A percentile compares a stretch with the other conserved stretches of the same genome.
Conservation (phyloP, 1,284 basidiomycete genomes). For the Ceratobasidium sp. region DNA sequence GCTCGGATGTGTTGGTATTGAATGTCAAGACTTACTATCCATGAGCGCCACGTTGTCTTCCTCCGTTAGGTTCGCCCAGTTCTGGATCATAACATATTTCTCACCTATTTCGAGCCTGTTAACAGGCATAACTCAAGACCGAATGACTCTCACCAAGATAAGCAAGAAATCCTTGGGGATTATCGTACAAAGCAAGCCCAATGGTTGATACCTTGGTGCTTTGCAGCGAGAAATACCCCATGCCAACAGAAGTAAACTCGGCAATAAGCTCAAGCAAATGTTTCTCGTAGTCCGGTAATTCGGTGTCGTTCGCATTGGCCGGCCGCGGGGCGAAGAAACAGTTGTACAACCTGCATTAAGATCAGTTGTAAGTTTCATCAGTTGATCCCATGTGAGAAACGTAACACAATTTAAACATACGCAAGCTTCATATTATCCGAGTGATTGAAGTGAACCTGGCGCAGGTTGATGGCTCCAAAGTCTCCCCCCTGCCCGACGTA, state of each 20-base stretch:
- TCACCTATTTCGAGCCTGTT: slow-evolving; percentile 15
- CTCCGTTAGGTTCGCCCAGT: slow-evolving; percentile 37
- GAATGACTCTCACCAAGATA: slow-evolving; percentile 30
- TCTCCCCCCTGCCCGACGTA: slow-evolving; percentile 53
- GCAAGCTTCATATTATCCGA: slow-evolving; percentile 43
- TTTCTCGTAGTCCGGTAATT: slow-evolving; percentile 37
- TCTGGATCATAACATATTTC: slow-evolving; percentile 45
- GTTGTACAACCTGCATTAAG: slow-evolving; percentile 22
- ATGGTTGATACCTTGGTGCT: slow-evolving; percentile 44
- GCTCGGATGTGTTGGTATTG: not conserved
- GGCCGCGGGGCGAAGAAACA: slow-evolving; percentile 38
- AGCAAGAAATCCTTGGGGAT: slow-evolving; percentile 41
- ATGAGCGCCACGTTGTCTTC: slow-evolving; percentile 27
- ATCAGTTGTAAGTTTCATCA: slow-evolving; percentile 1
- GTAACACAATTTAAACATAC: slow-evolving; percentile 7
- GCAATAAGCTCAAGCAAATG: slow-evolving; percentile 29
- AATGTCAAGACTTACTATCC: slow-evolving; percentile 21
- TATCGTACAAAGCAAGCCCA: slow-evolving; percentile 32
- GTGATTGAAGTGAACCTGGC: slow-evolving; percentile 43
- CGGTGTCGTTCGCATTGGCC: not conserved
- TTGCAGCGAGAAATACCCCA: slow-evolving; percentile 36
- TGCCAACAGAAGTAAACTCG: slow-evolving; percentile 20
- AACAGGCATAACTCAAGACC: not conserved
- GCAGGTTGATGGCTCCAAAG: slow-evolving; percentile 46
- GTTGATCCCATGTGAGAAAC: not conserved